phyloP scores from a whole-genome alignment of 768 basidiomycete genomes.

The Amanita brunnescens region DNA sequence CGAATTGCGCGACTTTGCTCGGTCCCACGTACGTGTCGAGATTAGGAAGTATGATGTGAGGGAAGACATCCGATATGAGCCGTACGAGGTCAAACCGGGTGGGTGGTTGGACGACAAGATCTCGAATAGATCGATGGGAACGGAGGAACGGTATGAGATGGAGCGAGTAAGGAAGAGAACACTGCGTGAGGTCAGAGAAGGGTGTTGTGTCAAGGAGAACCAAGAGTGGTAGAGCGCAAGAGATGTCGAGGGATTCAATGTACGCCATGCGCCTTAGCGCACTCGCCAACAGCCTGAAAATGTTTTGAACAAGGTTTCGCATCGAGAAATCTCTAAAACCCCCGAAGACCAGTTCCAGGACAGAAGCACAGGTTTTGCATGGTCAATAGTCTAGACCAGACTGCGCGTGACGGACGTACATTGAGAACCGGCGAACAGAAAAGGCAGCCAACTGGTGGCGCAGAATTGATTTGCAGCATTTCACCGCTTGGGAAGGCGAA shows the following conservation, averaged over 20 bases:
- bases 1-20: conserved; percentile 8
- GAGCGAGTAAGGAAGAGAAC: conserved; percentile 9
- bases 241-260: conserved; percentile 10
- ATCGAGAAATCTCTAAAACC: conserved; percentile 6
- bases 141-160: conserved; percentile 8
- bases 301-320: conserved; percentile 4
- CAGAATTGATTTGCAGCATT: conserved; percentile 5
- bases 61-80: background rate
- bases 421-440: conserved; percentile 4
- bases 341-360: too few species aligned
- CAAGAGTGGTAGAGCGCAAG: conserved; percentile 2
- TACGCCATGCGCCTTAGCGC: conserved; percentile 6
- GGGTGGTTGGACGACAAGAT: conserved; percentile 9
- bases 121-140: conserved; percentile 2
- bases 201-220: conserved; percentile 1
- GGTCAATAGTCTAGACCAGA: background rate
- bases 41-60: conserved; percentile 3
- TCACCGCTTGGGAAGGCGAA: background rate
- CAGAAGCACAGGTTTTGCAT: background rate
- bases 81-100: background rate
- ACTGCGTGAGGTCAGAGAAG: conserved; percentile 8
- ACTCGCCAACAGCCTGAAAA: conserved; percentile 9
- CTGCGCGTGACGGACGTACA: conserved; percentile 5
- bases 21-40: conserved; percentile 10
- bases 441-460: conserved; percentile 1